These are phyloP conservation scores for Nitzschia sp. DNA, from an alignment of 108 stramenopile genomes.

Conservation along the genomic window DNA sequence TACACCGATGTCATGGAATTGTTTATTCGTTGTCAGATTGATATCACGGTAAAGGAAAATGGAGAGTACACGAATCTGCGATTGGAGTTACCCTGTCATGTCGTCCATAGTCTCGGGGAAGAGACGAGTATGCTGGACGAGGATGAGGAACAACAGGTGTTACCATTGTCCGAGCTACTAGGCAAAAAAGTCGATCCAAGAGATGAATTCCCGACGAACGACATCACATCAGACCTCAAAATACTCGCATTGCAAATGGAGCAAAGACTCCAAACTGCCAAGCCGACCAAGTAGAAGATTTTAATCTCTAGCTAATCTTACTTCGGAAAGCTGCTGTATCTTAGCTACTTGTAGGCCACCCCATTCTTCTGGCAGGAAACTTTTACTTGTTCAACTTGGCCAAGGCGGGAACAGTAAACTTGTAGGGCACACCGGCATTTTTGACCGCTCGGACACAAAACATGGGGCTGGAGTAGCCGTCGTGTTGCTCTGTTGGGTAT, in stretches of 20 bases:
- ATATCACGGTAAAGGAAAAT: conserved; percentile 46
- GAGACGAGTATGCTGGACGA: not conserved
- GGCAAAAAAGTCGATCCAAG: not conserved
- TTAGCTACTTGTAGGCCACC: too few relatives aligned
- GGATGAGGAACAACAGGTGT: conserved; percentile 19
- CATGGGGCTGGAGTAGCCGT: conserved; percentile 69
- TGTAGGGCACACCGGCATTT: conserved; percentile 76
- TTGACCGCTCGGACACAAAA: conserved; percentile 70
- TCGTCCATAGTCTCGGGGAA: conserved; percentile 21
- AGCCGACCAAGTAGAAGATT: too few relatives aligned
- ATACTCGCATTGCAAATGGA: conserved; percentile 37
- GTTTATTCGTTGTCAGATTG: conserved; percentile 34
- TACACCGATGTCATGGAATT: conserved; percentile 50
- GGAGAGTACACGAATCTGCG: conserved; percentile 44
- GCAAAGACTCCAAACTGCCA: conserved; percentile 6
- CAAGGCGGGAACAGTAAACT: conserved; percentile 68
- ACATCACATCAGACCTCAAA: conserved; percentile 40
- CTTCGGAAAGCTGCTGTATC: too few relatives aligned
- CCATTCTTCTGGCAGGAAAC: too few relatives aligned
- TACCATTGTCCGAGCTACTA: conserved; percentile 29
- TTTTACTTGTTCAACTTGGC: conserved; percentile 19
- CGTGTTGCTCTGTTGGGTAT: conserved; percentile 73
- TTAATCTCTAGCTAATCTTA: too few relatives aligned
- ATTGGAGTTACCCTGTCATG: conserved; percentile 43
- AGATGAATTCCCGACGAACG: conserved; percentile 19